Evolutionary conservation across 1,284 basidiomycete genomes (phyloP).

Genomic region (Rhodotorula mucilaginosa): DNA sequence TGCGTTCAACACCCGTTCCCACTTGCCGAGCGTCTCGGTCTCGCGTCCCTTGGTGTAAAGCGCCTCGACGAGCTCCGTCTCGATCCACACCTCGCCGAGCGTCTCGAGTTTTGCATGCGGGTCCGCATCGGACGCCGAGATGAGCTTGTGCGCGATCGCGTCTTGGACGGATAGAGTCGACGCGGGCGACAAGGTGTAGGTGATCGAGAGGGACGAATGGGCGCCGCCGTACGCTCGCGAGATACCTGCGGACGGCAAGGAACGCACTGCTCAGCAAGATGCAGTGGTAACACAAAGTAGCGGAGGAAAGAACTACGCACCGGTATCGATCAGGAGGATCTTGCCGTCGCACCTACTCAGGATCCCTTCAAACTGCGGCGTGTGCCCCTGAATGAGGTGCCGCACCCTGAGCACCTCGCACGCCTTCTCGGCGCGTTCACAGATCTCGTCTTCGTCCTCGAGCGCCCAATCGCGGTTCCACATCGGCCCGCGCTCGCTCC

Average conservation of each 20-base stretch:
- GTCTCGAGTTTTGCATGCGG: constrained; percentile 3
- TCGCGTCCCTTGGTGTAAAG: constrained; percentile 57
- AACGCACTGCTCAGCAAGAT: neutral
- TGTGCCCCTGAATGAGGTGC: constrained; percentile 91
- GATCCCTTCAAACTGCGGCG: constrained; percentile 80
- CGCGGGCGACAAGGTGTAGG: constrained; percentile 55
- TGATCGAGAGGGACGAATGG: constrained; percentile 77
- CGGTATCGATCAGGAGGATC: constrained; percentile 83
- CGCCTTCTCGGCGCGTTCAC: constrained; percentile 66
- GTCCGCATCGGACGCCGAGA: constrained; percentile 1
- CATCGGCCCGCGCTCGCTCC: constrained; percentile 55
- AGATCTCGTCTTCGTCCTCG: constrained; percentile 63
- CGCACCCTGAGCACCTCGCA: constrained; percentile 70
- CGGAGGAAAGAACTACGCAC: constrained; percentile 9
- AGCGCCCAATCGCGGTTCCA: constrained; percentile 85
- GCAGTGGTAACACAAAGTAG: neutral
- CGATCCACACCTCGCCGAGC: constrained; percentile 57
- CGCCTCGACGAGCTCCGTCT: constrained; percentile 74
- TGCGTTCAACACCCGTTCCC: constrained; percentile 43
- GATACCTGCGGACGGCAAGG: constrained; percentile 59
- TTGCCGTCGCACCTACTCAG: constrained; percentile 71
- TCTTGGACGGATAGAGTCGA: constrained; percentile 49
- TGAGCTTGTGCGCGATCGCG: constrained; percentile 9
- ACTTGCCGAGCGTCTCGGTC: constrained; percentile 46
- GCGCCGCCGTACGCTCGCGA: constrained; percentile 90